Base-by-base conservation (phyloP, 371 early-diverging fungal species). In the Blastocladiella emersonii region DNA sequence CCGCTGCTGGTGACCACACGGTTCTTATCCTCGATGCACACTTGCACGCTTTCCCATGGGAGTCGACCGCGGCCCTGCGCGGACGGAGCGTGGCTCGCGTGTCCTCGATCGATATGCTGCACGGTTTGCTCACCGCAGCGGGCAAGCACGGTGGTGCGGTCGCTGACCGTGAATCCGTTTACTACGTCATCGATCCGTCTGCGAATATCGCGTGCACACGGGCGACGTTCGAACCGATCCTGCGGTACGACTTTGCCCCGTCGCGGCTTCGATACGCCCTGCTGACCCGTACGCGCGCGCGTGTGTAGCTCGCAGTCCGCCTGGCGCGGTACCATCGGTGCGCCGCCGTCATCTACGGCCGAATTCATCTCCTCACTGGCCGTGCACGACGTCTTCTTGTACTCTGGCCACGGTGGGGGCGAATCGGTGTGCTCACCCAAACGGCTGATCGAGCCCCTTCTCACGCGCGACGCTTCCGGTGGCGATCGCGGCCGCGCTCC, bases 361-460 rank as follows among this genome's bases (percentile, higher is more conserved):
- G 25, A 59, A n/a, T 61, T 61, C 15, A 34, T 61, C 23, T 10
- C 35, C 6, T 12, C 23, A 1, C 27, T 62, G 25, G 4, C 45
- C 71, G 67, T 77, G 12, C 74, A 75, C 35, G 86, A 89, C 51
- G 63, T 93, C n/a, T 90, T 88, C 61, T 66, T 94, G 41, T 95
- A 99, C 74, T 93, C 97, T 82, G 99, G 99, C 1, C 99, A 99
- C 74, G 94, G 97, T 44, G 91, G 91, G 10, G 98, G 93, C 0
- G 93, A 92, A 67, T 82, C 87, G 55, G 92, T 51, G 13, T 25
- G 30, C 32, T 30, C 53, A 12, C 32, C 53, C 13, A 51, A 51
- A 51, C 53, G 32, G 3, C 27, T 51, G 8, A 27, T 51, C 30
- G 8, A 7, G 32, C 53, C 74, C 92, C 19, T 82, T 85, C 30